Percentiles rank a stretch among this genome's conserved stretches.
Conservation (phyloP, 1,139 yeast species). For the Geotrichum phurueaensis region DNA sequence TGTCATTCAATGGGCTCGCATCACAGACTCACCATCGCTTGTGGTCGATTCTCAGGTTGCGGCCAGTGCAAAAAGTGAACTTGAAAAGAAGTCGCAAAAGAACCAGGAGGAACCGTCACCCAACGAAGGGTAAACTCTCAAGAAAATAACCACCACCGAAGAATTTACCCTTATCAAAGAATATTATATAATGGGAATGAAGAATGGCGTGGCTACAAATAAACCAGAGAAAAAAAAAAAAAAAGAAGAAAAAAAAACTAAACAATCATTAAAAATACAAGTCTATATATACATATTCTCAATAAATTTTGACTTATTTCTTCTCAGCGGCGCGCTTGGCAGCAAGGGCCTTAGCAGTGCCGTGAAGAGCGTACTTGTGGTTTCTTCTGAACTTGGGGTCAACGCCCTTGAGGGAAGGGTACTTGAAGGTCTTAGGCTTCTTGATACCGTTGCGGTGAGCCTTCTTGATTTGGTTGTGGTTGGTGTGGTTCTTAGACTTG, state of each 20-base stretch:
- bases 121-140: background rate
- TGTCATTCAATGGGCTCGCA: slow-evolving; percentile 22
- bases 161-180: background rate
- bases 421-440: slow-evolving; percentile 97
- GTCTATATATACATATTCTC: background rate
- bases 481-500: slow-evolving; percentile 91
- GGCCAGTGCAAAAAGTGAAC: slow-evolving; percentile 11
- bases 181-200: too few species aligned
- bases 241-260: background rate
- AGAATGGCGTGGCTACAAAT: too few species aligned
- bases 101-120: background rate
- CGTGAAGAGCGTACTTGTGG: slow-evolving; percentile 50
- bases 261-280: background rate
- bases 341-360: slow-evolving; percentile 10
- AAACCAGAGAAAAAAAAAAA: background rate
- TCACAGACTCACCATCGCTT: slow-evolving; percentile 23
- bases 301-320: background rate
- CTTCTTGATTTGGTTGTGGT: slow-evolving; percentile 99
- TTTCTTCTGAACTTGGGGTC: slow-evolving; percentile 99
- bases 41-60: slow-evolving; percentile 8
- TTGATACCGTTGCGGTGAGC: slow-evolving; percentile 99
- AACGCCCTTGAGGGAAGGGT: slow-evolving; percentile 97
- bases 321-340: slow-evolving; percentile 7
- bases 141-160: background rate
- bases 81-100: background rate